These are phyloP conservation scores for Coffea canephora DNA, from an alignment of 257 asterid species.

Conservation along the genomic window DNA sequence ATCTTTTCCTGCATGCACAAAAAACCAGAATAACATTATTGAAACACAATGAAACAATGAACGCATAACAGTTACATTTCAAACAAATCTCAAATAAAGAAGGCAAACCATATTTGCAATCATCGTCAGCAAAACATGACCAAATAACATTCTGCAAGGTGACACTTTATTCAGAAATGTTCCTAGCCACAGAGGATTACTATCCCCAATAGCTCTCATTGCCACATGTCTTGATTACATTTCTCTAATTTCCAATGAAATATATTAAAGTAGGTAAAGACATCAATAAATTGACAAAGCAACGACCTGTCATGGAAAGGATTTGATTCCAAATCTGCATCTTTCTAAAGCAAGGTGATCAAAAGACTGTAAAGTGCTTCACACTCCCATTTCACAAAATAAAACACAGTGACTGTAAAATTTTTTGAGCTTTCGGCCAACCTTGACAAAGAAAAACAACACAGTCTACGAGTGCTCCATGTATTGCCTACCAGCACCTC, in stretches of 20 bases:
- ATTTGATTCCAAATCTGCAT: not conserved
- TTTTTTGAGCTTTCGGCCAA: not conserved
- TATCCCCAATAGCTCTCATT: not conserved
- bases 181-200: not conserved
- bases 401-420: not conserved
- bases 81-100: not conserved
- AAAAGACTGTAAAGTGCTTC: not conserved
- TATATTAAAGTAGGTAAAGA: not conserved
- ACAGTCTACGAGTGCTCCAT: not conserved
- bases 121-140: not conserved
- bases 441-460: no score
- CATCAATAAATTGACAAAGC: not conserved
- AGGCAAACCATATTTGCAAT: not conserved
- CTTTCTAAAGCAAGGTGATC: not conserved
- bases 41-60: conserved; percentile 9
- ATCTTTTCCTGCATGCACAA: conserved; percentile 81
- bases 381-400: not conserved
- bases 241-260: not conserved
- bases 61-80: not conserved
- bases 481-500: not conserved
- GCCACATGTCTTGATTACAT: not conserved
- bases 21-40: conserved; percentile 14
- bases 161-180: not conserved
- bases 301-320: not conserved
- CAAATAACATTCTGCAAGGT: not conserved